Evolutionary conservation across 768 basidiomycete genomes (phyloP), one percentile per base, ranked within the genome.

Genomic region (Lentinula sp.): DNA sequence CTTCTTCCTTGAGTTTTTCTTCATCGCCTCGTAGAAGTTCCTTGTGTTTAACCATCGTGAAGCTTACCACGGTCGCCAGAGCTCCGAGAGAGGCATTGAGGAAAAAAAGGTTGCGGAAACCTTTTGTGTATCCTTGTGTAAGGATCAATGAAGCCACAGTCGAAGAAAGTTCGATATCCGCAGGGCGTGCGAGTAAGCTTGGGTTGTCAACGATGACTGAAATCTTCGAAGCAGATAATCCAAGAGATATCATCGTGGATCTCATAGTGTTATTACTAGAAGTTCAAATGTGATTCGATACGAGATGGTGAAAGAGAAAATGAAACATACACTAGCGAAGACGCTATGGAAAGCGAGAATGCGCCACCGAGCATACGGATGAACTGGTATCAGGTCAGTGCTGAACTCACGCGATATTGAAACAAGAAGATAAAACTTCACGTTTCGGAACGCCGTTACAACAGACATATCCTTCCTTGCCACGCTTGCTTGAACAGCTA

Each of bases 401-500:
- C 8, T n/a, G n/a, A 42, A 1, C 1, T 18, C 39, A 54, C 6
- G 45, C 42, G 10, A 12, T 10, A 10, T 46, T 59, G 12, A 65
- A 16, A 57, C 23, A 16, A 23, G 18, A 59, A 8, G 32, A 32
- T 0, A 28, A 46, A 2, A 35, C 6, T 18, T 10, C 59, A 84
- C 85, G 67, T 87, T 87, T 53, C 86, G 78, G 59, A 85, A 80
- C 0, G 84, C 85, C 0, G 89, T 91, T 0, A 90, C 88, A 8
- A 88, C 86, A 1, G 87, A 86, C 88, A 91, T 90, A 62, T 92
- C 89, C 43, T 77, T 77, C 42, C 89, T 73, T 0, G 82, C 71
- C 0, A 91, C 90, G 28, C 86, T 85, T 0, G 88, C 88, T 68
- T 92, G 90, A 6, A 83, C 85, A 0, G 86, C 86, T 6, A 89